A percentile compares a stretch with the other conserved stretches of the same genome.
Conservation (phyloP, 257 asterid genomes). For the Solanum virginianum region DNA sequence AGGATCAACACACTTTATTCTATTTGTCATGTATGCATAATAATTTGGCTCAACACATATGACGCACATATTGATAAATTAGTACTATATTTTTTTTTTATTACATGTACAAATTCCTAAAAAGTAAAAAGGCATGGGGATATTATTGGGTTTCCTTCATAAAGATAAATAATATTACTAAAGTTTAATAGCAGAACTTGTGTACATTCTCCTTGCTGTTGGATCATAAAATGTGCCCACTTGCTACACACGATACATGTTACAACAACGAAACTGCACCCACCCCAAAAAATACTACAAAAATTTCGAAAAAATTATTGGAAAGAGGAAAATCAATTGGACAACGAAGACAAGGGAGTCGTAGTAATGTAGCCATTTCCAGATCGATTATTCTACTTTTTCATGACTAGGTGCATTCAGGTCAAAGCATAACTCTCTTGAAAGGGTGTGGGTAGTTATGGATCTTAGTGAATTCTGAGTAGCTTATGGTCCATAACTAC, state of each 20-base stretch:
- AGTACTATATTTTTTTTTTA: too few species aligned
- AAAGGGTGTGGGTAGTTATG: too few species aligned
- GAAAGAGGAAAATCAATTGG: neutral
- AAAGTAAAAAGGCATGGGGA: neutral
- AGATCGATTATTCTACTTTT: too few species aligned
- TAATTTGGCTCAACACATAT: too few species aligned
- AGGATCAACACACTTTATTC: too few species aligned
- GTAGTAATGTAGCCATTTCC: slow-evolving; percentile 19
- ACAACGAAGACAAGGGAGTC: neutral
- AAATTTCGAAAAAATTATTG: neutral
- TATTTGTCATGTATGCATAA: too few species aligned
- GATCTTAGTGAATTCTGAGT: too few species aligned
- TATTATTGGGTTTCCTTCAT: too few species aligned
- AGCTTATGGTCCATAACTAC: too few species aligned
- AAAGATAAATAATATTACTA: neutral
- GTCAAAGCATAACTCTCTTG: too few species aligned
- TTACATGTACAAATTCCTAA: neutral
- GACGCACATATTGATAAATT: neutral
- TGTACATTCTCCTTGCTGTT: neutral
- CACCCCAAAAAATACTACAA: neutral
- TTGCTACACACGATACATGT: neutral
- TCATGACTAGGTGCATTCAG: too few species aligned
- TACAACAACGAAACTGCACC: neutral
- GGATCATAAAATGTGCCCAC: neutral
- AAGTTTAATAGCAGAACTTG: neutral